Evolutionary conservation across 2,329 filamentous ascomycete species (phyloP).

Genomic region (Aspergillus ibericus): DNA sequence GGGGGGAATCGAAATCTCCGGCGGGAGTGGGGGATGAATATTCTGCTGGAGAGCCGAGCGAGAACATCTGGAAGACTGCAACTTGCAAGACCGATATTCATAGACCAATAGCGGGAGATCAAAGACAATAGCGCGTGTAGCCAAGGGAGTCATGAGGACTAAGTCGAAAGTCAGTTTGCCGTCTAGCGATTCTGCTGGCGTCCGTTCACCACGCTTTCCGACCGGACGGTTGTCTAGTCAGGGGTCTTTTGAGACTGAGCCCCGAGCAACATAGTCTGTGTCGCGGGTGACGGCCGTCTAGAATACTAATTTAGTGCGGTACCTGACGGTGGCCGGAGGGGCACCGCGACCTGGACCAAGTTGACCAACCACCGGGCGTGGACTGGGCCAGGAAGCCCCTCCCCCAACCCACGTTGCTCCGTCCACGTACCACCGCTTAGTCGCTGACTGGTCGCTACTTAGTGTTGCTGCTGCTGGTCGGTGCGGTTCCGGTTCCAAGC

Average conservation of each 20-base stretch:
- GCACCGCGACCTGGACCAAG: neutral
- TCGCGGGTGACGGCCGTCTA: neutral
- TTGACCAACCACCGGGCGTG: neutral
- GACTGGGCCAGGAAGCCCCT: constrained; percentile 4
- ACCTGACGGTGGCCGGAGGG: neutral
- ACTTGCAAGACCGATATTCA: too few relatives aligned
- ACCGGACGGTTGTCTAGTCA: neutral
- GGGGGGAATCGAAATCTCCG: neutral
- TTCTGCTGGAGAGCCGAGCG: neutral
- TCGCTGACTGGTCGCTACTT: neutral
- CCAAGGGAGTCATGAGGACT: neutral
- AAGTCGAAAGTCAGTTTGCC: neutral
- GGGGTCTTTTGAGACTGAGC: neutral
- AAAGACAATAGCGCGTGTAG: neutral
- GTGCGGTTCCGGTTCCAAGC: too few relatives aligned
- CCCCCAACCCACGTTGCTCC: constrained; percentile 11
- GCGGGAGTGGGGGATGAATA: neutral
- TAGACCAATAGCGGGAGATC: neutral
- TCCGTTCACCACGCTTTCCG: neutral
- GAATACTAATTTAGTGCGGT: neutral
- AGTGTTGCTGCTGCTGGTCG: neutral
- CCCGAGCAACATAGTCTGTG: neutral
- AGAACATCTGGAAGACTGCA: neutral
- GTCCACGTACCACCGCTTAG: neutral
- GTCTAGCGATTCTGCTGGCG: neutral